Base-by-base conservation (phyloP, 257 asterid species). In the Phtheirospermum japonicum region DNA sequence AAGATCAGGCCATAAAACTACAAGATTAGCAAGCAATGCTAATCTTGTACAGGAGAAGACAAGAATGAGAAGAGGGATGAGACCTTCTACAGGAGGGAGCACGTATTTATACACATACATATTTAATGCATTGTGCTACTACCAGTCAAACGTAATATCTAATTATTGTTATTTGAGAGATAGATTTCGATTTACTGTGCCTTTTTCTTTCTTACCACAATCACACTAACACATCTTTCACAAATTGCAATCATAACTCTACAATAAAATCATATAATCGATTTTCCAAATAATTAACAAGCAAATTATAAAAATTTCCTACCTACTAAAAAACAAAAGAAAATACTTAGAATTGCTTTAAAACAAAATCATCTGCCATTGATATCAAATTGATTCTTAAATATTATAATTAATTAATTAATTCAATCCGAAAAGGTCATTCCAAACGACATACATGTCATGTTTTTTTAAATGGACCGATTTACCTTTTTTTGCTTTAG, bases 61-160 rank as follows among this genome's bases (percentile, higher is more conserved):
- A 16, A 46, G 52, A 8, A 33, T 33, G 39, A 33, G 39, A 33
- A 33, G 9, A 8, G 39, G 52, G 52, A 46, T 16, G 52, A 46
- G 23, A 18, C 20, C 4, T 14, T 46, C 20, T 14, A 46, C 52
- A 57, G 30, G 42, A 19, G 63, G 57, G 56, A 64, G 69, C 37
- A 46, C 50, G 17, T 49, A 57, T 64, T 74, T 74, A 74, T 73
- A 68, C n/a, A 23, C 63, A 33, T 31, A 7, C 43, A 52, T 39
- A 64, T 19, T 53, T 12, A 68, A 64, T 64, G 52, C 23, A 34
- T 37, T 50, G 46, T 50, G 45, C 56, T 13, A 36, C 58, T 37
- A 58, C 40, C 37, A 26, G 71, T 52, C 78, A 68, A 68, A 59
- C 12, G 50, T 37, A 36, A 68, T 68, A 68, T 68, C 71, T 52